Conservation (phyloP, 345 rosid species). For the Raphanus raphanistrum region DNA sequence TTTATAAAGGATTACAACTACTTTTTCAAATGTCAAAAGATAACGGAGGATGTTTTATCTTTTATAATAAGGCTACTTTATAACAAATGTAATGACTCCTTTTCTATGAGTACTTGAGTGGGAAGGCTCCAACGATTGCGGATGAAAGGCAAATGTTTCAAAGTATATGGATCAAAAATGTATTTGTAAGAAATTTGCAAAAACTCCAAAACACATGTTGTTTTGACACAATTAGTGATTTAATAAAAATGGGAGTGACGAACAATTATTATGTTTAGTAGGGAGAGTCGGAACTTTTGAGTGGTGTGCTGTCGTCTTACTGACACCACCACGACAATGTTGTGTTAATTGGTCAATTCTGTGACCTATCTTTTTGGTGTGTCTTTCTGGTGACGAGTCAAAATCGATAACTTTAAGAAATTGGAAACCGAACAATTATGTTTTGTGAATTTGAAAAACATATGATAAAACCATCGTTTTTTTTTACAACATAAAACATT, state of each 20-base stretch:
- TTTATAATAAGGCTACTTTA: conserved; percentile 14
- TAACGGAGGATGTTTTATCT: conserved; percentile 27
- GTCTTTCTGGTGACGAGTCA: background rate
- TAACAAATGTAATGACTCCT: background rate
- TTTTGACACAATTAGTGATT: conserved; percentile 24
- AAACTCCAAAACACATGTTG: conserved; percentile 16
- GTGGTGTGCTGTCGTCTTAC: conserved; percentile 34
- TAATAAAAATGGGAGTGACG: conserved; percentile 4
- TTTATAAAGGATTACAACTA: conserved; percentile 9
- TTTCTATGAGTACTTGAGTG: conserved; percentile 14
- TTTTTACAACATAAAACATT: too few relatives aligned
- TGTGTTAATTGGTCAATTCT: conserved; percentile 25
- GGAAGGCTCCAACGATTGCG: conserved; percentile 28
- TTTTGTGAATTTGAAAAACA: background rate
- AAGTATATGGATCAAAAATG: conserved; percentile 19
- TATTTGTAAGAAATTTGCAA: conserved; percentile 10
- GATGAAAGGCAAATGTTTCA: conserved; percentile 23
- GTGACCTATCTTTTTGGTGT: conserved; percentile 11
- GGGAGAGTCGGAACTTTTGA: conserved; percentile 2
- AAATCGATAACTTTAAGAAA: background rate
- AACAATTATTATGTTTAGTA: conserved; percentile 33
- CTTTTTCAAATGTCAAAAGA: conserved; percentile 37
- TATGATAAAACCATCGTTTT: background rate
- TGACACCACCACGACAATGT: conserved; percentile 33
- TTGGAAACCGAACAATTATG: background rate